phyloP scores from a whole-genome alignment of 2,329 filamentous ascomycete genomes.

The Stachybotrys chlorohalonatus region DNA sequence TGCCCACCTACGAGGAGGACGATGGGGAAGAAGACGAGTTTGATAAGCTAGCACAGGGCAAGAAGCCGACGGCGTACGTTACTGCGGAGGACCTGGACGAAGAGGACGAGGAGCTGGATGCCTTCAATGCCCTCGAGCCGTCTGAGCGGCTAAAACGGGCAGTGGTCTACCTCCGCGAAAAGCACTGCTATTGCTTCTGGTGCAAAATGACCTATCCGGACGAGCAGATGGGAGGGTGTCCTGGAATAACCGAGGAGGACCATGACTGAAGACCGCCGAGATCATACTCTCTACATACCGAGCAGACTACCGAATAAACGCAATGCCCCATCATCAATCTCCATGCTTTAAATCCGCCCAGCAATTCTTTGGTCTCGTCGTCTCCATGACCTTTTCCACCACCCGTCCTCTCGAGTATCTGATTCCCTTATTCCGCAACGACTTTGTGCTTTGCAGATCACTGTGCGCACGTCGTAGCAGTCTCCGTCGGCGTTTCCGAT shows the following conservation, averaged over 20 bases:
- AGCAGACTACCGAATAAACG: no score
- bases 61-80: conserved; percentile 43
- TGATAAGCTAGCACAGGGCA: conserved; percentile 60
- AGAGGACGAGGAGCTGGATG: conserved; percentile 71
- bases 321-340: no score
- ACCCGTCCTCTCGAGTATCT: background rate
- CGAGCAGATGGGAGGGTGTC: conserved; percentile 73
- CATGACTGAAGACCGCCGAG: conserved; percentile 34
- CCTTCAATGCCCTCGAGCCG: conserved; percentile 62
- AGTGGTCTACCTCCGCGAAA: conserved; percentile 59
- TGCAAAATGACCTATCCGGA: conserved; percentile 80
- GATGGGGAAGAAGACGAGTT: conserved; percentile 66
- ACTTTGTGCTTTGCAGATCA: conserved; percentile 2
- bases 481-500: conserved; percentile 7
- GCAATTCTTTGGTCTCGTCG: no score
- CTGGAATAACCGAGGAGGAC: conserved; percentile 79
- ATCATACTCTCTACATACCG: no score
- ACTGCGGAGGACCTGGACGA: conserved; percentile 64
- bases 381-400: background rate
- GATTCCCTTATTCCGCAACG: background rate
- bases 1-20: conserved; percentile 61
- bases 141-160: conserved; percentile 58
- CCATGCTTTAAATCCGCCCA: no score
- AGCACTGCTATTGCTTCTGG: conserved; percentile 87
- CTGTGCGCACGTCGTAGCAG: conserved; percentile 1